These are phyloP conservation scores for Dioscorea zingiberensis DNA, from an alignment of 106 monocot species.

Conservation along the genomic window DNA sequence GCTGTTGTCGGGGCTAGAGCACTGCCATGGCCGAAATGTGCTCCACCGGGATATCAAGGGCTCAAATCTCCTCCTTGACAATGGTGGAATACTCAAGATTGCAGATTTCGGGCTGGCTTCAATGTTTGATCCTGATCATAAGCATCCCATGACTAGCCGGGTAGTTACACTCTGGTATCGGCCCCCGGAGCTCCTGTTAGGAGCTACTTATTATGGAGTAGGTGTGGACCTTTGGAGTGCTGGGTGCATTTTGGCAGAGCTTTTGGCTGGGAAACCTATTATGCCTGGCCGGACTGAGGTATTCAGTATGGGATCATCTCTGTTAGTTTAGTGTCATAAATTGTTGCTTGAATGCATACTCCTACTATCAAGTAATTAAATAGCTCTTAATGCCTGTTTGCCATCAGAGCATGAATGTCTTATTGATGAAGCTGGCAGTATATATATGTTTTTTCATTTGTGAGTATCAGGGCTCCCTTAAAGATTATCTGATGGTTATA, in stretches of 20 bases:
- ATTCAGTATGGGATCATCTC: not conserved
- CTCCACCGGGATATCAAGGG: conserved; percentile 64
- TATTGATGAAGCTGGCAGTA: no score
- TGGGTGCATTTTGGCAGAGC: conserved; percentile 56
- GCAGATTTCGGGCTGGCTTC: conserved; percentile 60
- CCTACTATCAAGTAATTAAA: no score
- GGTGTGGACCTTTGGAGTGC: conserved; percentile 63
- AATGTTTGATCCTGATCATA: conserved; percentile 42
- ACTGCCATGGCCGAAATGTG: conserved; percentile 43
- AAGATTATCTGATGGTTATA: no score
- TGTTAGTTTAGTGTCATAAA: no score
- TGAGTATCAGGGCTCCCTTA: no score
- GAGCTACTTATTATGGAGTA: conserved; percentile 51
- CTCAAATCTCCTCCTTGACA: conserved; percentile 54
- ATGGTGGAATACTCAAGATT: conserved; percentile 49
- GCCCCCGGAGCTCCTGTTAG: conserved; percentile 51
- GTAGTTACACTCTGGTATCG: conserved; percentile 65
- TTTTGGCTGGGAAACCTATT: conserved; percentile 54
- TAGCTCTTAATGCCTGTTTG: no score
- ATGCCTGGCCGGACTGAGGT: conserved; percentile 71
- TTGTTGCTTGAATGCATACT: no score
- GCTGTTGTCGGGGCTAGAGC: conserved; percentile 50
- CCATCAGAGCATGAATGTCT: no score
- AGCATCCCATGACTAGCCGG: conserved; percentile 57
- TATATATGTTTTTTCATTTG: no score